phyloP scores from a whole-genome alignment of 176 grass and related monocot genomes.

The Paspalum notatum region DNA sequence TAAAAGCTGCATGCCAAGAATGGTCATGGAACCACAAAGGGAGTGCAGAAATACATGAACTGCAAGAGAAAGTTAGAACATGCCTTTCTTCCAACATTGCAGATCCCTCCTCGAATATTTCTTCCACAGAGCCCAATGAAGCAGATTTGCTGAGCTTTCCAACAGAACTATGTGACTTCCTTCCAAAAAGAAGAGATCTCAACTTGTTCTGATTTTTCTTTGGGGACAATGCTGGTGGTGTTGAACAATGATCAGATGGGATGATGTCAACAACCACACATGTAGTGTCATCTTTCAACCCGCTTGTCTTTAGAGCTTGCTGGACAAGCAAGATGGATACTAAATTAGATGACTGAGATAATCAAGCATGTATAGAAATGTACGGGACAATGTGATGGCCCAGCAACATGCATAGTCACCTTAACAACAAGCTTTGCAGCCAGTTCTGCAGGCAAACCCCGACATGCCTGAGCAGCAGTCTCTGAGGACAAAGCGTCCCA shows the following conservation, averaged over 20 bases:
- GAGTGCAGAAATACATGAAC: constrained; percentile 5
- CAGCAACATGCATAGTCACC: constrained; percentile 44
- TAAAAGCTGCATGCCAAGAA: constrained; percentile 18
- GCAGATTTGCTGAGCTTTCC: constrained; percentile 64
- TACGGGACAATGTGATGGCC: neutral
- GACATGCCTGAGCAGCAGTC: constrained; percentile 70
- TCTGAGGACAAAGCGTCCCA: constrained; percentile 92
- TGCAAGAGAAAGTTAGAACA: constrained; percentile 27
- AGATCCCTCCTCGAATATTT: constrained; percentile 95
- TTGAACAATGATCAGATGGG: constrained; percentile 64
- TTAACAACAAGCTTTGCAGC: constrained; percentile 95
- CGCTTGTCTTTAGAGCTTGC: constrained; percentile 94
- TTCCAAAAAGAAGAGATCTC: constrained; percentile 74
- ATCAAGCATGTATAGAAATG: constrained; percentile 10
- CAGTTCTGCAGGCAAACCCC: constrained; percentile 78
- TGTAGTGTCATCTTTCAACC: constrained; percentile 97
- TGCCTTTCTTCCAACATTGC: constrained; percentile 96
- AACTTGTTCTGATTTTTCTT: constrained; percentile 84
- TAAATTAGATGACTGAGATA: constrained; percentile 6
- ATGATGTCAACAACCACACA: constrained; percentile 96
- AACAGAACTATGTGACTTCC: constrained; percentile 57
- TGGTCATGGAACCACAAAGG: neutral
- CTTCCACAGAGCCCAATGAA: constrained; percentile 74
- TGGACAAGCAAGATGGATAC: constrained; percentile 46
- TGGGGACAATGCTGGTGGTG: constrained; percentile 62